Evolutionary conservation across 352 stramenopile genomes (phyloP).

Genomic region (Pythium plurisporium): DNA sequence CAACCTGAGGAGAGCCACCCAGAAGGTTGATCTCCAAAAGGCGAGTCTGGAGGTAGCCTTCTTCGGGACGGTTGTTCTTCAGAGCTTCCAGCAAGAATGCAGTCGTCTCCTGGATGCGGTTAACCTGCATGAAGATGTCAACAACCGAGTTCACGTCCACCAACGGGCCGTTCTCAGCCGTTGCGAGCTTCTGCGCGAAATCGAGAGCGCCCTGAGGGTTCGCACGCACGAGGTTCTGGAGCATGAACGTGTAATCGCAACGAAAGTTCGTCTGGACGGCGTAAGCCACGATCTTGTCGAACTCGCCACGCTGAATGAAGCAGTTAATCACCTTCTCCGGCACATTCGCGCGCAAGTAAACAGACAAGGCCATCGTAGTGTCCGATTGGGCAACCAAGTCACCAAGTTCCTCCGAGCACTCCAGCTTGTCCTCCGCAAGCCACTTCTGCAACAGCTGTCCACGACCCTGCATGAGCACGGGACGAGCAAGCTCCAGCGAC

Average conservation of each 20-base stretch:
- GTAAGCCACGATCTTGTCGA: constrained; percentile 99
- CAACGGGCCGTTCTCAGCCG: constrained; percentile 91
- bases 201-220: constrained; percentile 97
- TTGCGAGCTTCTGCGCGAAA: constrained; percentile 98
- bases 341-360: constrained; percentile 97
- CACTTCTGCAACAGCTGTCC: constrained; percentile 99
- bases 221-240: constrained; percentile 98
- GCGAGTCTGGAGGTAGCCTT: constrained; percentile 99
- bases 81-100: constrained; percentile 99
- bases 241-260: constrained; percentile 99
- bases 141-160: constrained; percentile 99
- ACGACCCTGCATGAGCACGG: constrained; percentile 96
- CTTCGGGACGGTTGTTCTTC: constrained; percentile 98
- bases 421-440: constrained; percentile 99
- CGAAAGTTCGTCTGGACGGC: constrained; percentile 95
- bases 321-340: constrained; percentile 99
- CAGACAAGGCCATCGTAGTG: constrained; percentile 97
- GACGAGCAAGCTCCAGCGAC: constrained; percentile 97
- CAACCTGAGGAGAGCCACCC: constrained; percentile 98
- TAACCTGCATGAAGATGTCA: constrained; percentile 99
- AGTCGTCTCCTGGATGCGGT: constrained; percentile 98
- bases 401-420: constrained; percentile 96
- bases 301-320: constrained; percentile 98
- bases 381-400: constrained; percentile 95
- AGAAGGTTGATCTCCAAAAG: constrained; percentile 99